Conservation (phyloP, 2,329 filamentous ascomycete genomes). For the Aspergillus felis region DNA sequence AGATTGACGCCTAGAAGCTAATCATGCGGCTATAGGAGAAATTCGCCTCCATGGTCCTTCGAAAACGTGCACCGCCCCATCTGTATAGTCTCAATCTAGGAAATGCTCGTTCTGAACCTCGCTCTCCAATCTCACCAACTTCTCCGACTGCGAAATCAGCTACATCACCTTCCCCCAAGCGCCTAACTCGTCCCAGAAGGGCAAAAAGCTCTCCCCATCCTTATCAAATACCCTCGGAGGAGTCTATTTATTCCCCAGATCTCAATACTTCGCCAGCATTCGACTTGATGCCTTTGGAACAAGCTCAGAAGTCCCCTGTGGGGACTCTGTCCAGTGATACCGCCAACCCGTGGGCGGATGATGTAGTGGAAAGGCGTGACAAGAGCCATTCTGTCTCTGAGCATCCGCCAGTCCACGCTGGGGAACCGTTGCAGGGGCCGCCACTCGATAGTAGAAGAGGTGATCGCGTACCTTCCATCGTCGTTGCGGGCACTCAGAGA, state of each 20-base stretch:
- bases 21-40: slow-evolving; percentile 3
- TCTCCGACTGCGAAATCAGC: slow-evolving; percentile 27
- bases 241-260: slow-evolving; percentile 35
- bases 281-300: slow-evolving; percentile 35
- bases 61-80: slow-evolving; percentile 36
- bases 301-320: slow-evolving; percentile 34
- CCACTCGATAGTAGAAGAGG: slow-evolving; percentile 6
- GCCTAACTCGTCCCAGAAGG: slow-evolving; percentile 23
- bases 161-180: slow-evolving; percentile 25
- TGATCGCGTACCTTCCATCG: slow-evolving; percentile 18
- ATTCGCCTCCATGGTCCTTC: slow-evolving; percentile 36
- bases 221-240: slow-evolving; percentile 23
- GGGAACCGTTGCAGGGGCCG: neutral
- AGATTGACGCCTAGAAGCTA: slow-evolving; percentile 6
- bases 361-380: slow-evolving; percentile 20
- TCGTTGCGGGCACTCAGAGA: slow-evolving; percentile 20
- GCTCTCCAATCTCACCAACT: slow-evolving; percentile 34
- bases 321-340: slow-evolving; percentile 24
- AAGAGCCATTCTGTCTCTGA: slow-evolving; percentile 8
- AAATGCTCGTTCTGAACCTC: slow-evolving; percentile 27
- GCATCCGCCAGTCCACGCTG: slow-evolving; percentile 4
- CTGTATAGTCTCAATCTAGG: slow-evolving; percentile 31
- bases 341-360: slow-evolving; percentile 31
- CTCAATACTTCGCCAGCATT: slow-evolving; percentile 37
- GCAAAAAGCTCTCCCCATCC: slow-evolving; percentile 26